Evolutionary conservation across 1,284 basidiomycete genomes (phyloP).

Genomic region (Heterobasidion annosum): DNA sequence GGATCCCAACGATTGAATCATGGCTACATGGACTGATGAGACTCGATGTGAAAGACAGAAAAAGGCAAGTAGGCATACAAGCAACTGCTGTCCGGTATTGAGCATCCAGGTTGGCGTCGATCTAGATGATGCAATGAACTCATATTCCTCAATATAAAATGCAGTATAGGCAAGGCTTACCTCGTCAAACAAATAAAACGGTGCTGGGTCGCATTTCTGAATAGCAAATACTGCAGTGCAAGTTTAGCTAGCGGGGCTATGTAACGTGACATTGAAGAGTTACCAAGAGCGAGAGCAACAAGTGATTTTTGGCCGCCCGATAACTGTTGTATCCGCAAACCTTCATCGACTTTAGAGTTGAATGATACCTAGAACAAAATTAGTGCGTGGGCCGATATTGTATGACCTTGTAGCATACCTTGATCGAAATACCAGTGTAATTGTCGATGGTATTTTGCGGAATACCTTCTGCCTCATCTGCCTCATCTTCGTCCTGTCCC

Average conservation of each 20-base stretch:
- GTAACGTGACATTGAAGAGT: constrained; percentile 5
- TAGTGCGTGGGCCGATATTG: background rate
- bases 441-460: constrained; percentile 81
- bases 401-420: constrained; percentile 32
- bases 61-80: constrained; percentile 36
- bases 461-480: constrained; percentile 57
- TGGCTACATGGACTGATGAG: constrained; percentile 38
- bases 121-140: constrained; percentile 31
- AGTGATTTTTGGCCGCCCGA: constrained; percentile 98
- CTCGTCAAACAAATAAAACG: constrained; percentile 99
- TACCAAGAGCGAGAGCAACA: constrained; percentile 90
- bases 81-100: constrained; percentile 97
- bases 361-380: constrained; percentile 74
- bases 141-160: background rate
- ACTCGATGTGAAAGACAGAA: constrained; percentile 2
- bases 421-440: constrained; percentile 95
- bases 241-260: background rate
- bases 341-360: constrained; percentile 96
- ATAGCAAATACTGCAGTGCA: constrained; percentile 83
- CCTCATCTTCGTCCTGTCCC: constrained; percentile 52
- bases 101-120: constrained; percentile 96
- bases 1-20: constrained; percentile 87
- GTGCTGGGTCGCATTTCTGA: constrained; percentile 98
- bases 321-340: constrained; percentile 90
- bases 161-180: constrained; percentile 23